Evolutionary conservation across 2,329 filamentous ascomycete genomes (phyloP).

Genomic region (Hymenoscyphus repandus): DNA sequence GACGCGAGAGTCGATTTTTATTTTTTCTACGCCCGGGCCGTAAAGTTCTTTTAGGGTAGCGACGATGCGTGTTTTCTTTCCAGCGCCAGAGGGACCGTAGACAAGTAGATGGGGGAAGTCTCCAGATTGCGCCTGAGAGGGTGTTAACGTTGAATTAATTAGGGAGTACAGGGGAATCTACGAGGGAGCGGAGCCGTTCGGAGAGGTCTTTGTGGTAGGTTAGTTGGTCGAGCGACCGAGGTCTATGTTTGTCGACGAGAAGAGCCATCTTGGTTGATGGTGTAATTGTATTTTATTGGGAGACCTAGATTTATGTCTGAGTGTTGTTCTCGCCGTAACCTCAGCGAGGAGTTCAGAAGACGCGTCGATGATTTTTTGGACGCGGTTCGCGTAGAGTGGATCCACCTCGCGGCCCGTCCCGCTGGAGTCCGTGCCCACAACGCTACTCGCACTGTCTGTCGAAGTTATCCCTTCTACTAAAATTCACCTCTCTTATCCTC

Average conservation of each 20-base stretch:
- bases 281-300: no score
- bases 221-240: conserved; percentile 68
- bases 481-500: no score
- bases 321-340: no score
- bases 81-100: conserved; percentile 92
- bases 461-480: no score
- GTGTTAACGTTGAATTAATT: background rate
- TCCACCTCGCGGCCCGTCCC: no score
- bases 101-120: conserved; percentile 98
- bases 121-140: conserved; percentile 77
- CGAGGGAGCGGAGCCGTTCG: conserved; percentile 76
- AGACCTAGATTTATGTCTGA: no score
- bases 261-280: conserved; percentile 48
- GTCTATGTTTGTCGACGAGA: conserved; percentile 67
- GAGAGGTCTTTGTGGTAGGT: conserved; percentile 89
- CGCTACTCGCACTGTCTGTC: no score
- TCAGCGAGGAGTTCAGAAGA: no score
- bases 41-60: conserved; percentile 94
- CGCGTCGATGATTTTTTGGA: no score
- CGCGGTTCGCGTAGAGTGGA: no score
- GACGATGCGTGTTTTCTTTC: conserved; percentile 96
- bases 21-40: conserved; percentile 96
- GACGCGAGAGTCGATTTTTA: conserved; percentile 96
- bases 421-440: no score
- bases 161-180: conserved; percentile 40